phyloP scores from a whole-genome alignment of 352 stramenopile species.

The Pseudoperonospora humuli region DNA sequence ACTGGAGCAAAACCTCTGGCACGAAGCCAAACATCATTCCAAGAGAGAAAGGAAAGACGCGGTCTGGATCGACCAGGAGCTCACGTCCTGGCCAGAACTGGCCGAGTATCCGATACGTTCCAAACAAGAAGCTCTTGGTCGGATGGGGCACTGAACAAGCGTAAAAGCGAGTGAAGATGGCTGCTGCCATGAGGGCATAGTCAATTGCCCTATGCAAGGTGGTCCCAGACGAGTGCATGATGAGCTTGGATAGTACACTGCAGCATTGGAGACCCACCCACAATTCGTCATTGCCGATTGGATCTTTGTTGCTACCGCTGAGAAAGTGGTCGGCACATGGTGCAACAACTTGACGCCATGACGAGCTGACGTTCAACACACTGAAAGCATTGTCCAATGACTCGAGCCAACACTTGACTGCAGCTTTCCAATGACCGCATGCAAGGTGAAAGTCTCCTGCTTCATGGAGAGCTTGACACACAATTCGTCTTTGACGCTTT shows the following conservation, averaged over 20 bases:
- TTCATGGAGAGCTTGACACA: slow-evolving; percentile 59
- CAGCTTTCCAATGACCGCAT: slow-evolving; percentile 26
- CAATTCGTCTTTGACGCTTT: slow-evolving; percentile 52
- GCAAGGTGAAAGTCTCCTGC: slow-evolving; percentile 66
- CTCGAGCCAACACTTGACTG: slow-evolving; percentile 64
- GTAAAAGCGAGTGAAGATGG: slow-evolving; percentile 50
- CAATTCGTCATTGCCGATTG: slow-evolving; percentile 48
- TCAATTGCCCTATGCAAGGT: slow-evolving; percentile 39
- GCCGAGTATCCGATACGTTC: slow-evolving; percentile 38
- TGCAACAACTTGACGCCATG: slow-evolving; percentile 43
- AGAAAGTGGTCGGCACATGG: slow-evolving; percentile 16
- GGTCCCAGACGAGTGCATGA: slow-evolving; percentile 29
- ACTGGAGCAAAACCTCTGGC: slow-evolving; percentile 46
- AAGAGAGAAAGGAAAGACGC: slow-evolving; percentile 29
- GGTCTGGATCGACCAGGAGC: slow-evolving; percentile 36
- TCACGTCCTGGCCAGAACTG: slow-evolving; percentile 56
- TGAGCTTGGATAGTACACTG: slow-evolving; percentile 45
- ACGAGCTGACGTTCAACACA: slow-evolving; percentile 32
- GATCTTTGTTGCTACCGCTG: slow-evolving; percentile 7
- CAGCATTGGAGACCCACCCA: slow-evolving; percentile 49
- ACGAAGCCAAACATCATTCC: slow-evolving; percentile 32
- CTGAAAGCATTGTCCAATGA: slow-evolving; percentile 68
- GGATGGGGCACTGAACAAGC: slow-evolving; percentile 55
- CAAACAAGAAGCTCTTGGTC: slow-evolving; percentile 47
- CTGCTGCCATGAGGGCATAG: slow-evolving; percentile 56